Base-by-base conservation (phyloP, 2,329 filamentous ascomycete species). In the Calonectria fujianensis region DNA sequence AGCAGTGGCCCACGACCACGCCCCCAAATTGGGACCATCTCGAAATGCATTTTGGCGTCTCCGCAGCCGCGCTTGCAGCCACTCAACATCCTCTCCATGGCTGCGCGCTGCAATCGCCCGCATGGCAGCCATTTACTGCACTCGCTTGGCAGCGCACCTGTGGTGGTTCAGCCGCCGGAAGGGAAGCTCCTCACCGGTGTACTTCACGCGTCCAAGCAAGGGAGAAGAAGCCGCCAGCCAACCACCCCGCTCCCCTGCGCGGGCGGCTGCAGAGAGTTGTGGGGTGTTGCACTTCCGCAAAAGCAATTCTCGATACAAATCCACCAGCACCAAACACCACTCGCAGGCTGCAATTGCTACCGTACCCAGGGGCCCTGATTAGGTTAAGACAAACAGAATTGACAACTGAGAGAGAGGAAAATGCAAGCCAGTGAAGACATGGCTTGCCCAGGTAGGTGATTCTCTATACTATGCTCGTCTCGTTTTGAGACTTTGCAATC, bases 261-360 rank as follows among this genome's bases (percentile, higher is more conserved):
- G 6, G n/a, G 24, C 57, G 14, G 41, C n/a, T 37, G 5, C 20
- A 39, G 32, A 59, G 20, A 27, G 54, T 24, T 61, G 57, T 35
- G 57, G 57, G 31, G 52, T 39, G 29, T 61, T 39, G 13, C 14
- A 18, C 35, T 27, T 13, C 57, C 35, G 6, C n/a, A 39, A 61
- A 61, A 61, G 57, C 32, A 61, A 61, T 61, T 61, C n/a, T 61
- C 57, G n/a, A 54, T 54, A 32, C 51, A 48, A 24, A 29, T 54
- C 29, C 29, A 29, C 13, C 32, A 35, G 11, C 4, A 27, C 32
- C 35, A 13, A 27, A 61, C 24, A 61, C 39, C 24, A 61, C 35
- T 39, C 24, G 54, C 54, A 61, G 54, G 54, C 64, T 13, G 45
- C 45, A 67, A 31, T 27, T 48, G 39, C 48, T 24, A 41, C 57